Base-by-base conservation (phyloP, 2,329 filamentous ascomycete species). In the Venturia nashicola region DNA sequence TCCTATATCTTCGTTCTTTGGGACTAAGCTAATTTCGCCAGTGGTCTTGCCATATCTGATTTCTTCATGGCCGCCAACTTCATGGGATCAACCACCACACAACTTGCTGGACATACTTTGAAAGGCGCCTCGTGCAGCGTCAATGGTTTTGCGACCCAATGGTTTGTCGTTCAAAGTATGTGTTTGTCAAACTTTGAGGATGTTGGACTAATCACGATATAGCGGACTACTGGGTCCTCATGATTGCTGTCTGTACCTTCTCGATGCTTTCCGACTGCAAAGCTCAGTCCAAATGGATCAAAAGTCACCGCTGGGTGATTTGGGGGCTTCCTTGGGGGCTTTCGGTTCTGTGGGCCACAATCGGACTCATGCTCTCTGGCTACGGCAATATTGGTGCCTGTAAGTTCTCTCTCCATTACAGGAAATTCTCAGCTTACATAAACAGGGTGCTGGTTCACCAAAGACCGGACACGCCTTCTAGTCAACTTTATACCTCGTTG, bases 211-310 rank as follows among this genome's bases (percentile, higher is more conserved):
- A 46, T 40, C 16, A 27, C 11, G 18, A 20, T 8, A 36, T 39
- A 75, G 73, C 76, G 12, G 76, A 78, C 67, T 78, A 77, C 63
- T 78, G 76, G 76, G 73, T 78, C 8, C 64, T 78, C 2, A 65
- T 69, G n/a, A 77, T 78, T 54, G 76, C 76, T 1, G 61, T 76
- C 7, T 77, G 72, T 67, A 78, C 76, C 0, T 78, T 73, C 62
- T 69, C 77, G 1, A 74, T 78, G 42, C 70, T 78, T 20, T 72
- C 74, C 14, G 75, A 75, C 62, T 70, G 74, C 63, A 77, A 73
- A 61, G 65, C 68, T 18, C 67, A 69, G 32, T 72, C 74, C 5
- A 67, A 67, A 14, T 78, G 75, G 75, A 70, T 77, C 2, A 74
- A 77, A 65, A 67, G 70, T 12, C 71, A 77, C 64, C 67, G 68